phyloP scores from a whole-genome alignment of 2,329 filamentous ascomycete genomes.

The Ilyonectria sp. region DNA sequence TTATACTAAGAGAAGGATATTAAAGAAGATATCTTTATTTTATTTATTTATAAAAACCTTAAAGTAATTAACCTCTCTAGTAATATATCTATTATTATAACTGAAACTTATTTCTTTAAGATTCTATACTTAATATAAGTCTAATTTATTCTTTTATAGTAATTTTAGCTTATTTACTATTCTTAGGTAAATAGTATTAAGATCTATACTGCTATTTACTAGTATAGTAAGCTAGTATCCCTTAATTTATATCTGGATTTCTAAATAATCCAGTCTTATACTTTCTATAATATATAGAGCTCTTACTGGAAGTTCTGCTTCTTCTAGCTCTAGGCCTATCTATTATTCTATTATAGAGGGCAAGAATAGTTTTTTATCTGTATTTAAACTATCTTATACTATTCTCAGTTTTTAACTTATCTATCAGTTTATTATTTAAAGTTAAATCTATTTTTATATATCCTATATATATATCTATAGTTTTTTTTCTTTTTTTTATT shows the following conservation, averaged over 20 bases:
- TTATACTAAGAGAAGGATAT: not conserved
- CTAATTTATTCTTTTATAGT: not conserved
- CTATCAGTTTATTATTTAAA: no score
- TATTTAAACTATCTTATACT: no score
- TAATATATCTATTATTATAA: conserved; percentile 10
- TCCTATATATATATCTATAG: no score
- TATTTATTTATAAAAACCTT: conserved; percentile 5
- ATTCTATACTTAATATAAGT: not conserved
- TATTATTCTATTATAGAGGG: no score
- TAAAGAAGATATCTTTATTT: not conserved
- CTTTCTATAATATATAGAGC: no score
- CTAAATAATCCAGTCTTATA: not conserved
- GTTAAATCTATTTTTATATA: no score
- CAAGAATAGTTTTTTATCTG: no score
- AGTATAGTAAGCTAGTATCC: not conserved
- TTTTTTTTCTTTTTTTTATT: no score
- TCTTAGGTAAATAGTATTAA: conserved; percentile 1
- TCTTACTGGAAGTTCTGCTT: no score
- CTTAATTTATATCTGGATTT: conserved; percentile 8
- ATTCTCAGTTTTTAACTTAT: no score
- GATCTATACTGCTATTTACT: not conserved
- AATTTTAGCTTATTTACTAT: conserved; percentile 2
- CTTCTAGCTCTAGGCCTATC: no score
- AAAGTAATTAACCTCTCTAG: not conserved
- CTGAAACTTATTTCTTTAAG: not conserved